Conservation (phyloP, 2,329 filamentous ascomycete species). For the Aureobasidium sp. region DNA sequence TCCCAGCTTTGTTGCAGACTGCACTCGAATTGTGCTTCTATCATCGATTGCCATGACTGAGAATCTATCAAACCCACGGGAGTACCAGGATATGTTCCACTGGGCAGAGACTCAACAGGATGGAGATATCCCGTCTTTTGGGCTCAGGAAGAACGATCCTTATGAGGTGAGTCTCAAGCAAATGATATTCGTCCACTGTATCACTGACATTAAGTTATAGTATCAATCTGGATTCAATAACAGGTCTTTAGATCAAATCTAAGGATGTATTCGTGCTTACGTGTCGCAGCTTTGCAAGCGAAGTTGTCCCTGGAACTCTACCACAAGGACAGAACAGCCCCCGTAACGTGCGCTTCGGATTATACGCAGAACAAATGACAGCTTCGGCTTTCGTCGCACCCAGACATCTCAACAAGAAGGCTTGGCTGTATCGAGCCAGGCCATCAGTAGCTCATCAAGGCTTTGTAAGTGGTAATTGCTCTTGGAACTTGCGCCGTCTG, state of each 20-base stretch:
- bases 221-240: not conserved
- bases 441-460: conserved; percentile 48
- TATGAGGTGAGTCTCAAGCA: not conserved
- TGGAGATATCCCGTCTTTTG: not conserved
- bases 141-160: not conserved
- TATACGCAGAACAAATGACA: conserved; percentile 52
- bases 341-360: conserved; percentile 45
- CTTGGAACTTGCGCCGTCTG: conserved; percentile 27
- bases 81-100: conserved; percentile 6
- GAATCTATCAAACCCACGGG: not conserved
- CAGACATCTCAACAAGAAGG: conserved; percentile 45
- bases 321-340: conserved; percentile 49
- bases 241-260: not conserved
- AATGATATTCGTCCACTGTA: not conserved
- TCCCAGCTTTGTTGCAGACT: not conserved
- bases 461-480: conserved; percentile 36
- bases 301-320: conserved; percentile 47
- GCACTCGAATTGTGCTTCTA: not conserved
- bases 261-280: no score
- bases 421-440: conserved; percentile 49
- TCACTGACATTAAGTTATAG: not conserved
- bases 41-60: no score
- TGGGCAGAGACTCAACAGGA: not conserved
- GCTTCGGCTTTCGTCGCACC: conserved; percentile 49
- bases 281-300: conserved; percentile 36